phyloP scores from a whole-genome alignment of 2,329 filamentous ascomycete species.

The Sporothrix sp. region DNA sequence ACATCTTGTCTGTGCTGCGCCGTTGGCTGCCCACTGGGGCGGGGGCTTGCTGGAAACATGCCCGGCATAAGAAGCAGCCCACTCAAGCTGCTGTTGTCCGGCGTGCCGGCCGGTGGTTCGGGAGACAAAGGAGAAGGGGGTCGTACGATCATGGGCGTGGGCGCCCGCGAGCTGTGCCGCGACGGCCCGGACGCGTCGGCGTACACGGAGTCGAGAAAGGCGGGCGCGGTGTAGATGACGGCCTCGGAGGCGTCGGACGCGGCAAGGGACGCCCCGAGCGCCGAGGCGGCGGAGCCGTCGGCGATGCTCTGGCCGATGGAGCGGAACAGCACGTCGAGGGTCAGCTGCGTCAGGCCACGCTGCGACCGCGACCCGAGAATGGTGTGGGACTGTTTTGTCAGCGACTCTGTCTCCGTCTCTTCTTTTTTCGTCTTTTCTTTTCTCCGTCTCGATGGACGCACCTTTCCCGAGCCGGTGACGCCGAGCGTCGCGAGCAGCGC shows the following conservation, averaged over 20 bases:
- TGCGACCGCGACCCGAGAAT: constrained; percentile 82
- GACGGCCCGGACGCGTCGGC: constrained; percentile 50
- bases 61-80: constrained; percentile 17
- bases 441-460: constrained; percentile 32
- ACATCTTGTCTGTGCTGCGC: constrained; percentile 31
- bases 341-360: constrained; percentile 82
- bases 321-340: constrained; percentile 80
- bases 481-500: constrained; percentile 84
- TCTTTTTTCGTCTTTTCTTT: neutral
- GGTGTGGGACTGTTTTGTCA: constrained; percentile 65
- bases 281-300: constrained; percentile 46
- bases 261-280: constrained; percentile 63
- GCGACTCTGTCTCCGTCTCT: neutral
- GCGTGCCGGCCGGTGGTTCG: constrained; percentile 22
- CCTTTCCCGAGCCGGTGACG: constrained; percentile 94
- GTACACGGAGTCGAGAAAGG: constrained; percentile 72
- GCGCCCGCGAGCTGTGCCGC: constrained; percentile 53
- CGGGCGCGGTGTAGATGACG: constrained; percentile 59
- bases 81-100: constrained; percentile 13
- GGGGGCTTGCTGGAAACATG: constrained; percentile 17
- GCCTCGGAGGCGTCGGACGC: constrained; percentile 75
- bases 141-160: constrained; percentile 60
- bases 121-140: constrained; percentile 33
- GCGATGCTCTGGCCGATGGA: constrained; percentile 66
- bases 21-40: constrained; percentile 7